These are phyloP conservation scores for Zygotorulaspora chibaensis DNA, from an alignment of 805 yeast species.

Conservation along the genomic window DNA sequence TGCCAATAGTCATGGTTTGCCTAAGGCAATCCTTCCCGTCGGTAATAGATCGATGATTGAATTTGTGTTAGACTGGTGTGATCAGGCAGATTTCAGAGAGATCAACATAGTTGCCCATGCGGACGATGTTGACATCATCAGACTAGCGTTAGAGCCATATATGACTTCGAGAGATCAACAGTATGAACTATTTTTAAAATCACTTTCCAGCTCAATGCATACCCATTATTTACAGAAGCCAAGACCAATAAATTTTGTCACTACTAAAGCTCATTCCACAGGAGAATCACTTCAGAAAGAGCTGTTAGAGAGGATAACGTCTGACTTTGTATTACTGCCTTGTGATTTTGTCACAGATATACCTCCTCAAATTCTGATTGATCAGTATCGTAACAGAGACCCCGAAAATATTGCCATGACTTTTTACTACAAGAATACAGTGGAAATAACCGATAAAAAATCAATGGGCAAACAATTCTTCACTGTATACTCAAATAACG, in stretches of 20 bases:
- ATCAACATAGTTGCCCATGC: slow-evolving; percentile 59
- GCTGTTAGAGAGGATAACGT: slow-evolving; percentile 38
- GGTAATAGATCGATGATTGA: slow-evolving; percentile 87
- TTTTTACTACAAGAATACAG: slow-evolving; percentile 67
- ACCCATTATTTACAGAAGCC: slow-evolving; percentile 30
- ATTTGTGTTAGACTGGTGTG: slow-evolving; percentile 91
- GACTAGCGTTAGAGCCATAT: slow-evolving; percentile 47
- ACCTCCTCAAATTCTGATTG: slow-evolving; percentile 84
- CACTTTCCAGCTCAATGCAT: slow-evolving; percentile 23
- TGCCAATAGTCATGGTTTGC: slow-evolving; percentile 48
- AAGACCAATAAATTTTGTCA: slow-evolving; percentile 40
- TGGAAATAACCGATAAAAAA: slow-evolving; percentile 78
- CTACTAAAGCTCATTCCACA: slow-evolving; percentile 48
- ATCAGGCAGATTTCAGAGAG: slow-evolving; percentile 68
- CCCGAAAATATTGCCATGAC: slow-evolving; percentile 67
- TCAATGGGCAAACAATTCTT: slow-evolving; percentile 54
- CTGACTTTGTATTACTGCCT: slow-evolving; percentile 77
- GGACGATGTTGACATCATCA: slow-evolving; percentile 45
- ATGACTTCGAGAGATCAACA: slow-evolving; percentile 38
- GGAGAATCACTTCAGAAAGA: slow-evolving; percentile 57
- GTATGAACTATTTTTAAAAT: slow-evolving; percentile 24
- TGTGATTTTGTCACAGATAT: slow-evolving; percentile 92
- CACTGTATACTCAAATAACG: slow-evolving; percentile 56
- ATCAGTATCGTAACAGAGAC: slow-evolving; percentile 71
- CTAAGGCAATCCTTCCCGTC: slow-evolving; percentile 85